Base-by-base conservation (phyloP, 2,329 filamentous ascomycete genomes). In the Aspergillus fijiensis region DNA sequence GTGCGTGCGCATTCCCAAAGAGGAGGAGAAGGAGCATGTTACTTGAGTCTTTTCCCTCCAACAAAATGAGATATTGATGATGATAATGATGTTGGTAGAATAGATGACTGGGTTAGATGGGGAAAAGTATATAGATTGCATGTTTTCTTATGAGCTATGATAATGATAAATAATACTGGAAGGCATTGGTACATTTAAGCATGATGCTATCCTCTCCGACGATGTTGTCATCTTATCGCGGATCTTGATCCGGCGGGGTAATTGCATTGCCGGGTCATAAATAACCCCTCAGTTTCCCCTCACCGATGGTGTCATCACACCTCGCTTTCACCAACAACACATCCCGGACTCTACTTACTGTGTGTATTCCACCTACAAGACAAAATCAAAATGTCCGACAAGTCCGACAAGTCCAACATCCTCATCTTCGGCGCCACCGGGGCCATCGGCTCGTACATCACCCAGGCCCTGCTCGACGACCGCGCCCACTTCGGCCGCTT, bases 401-500 rank as follows among this genome's bases (percentile, higher is more conserved):
- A 59, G 53, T 9, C 53, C 6, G n/a, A 49, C 25, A 62, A 59
- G 51, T 60, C 59, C 2, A 67, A 67, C 35, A 49, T 70, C 6
- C 69, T 70, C 19, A 59, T 70, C 29, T 63, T 70, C 53, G 67
- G 67, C 9, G 67, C 67, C 5, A 69, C 67, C 3, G 67, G 69
- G 25, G 60, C 64, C 39, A 62, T 70, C 6, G 69, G 69, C 49
- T 31, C 52, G 4, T 80, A 80, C 68, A 85, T 87, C 65, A 74
- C 79, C 3, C 65, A 77, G 12, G 78, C 82, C n/a, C 77, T 86
- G 45, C 67, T 85, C 47, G 66, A 74, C 21, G 75, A 75, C 7
- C 79, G 80, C 55, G 74, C 77, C 4, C 83, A 84, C 64, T 85
- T 86, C 68, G 71, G 75, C 57, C 79, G 77, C 50, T 75, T 88